A percentile compares a stretch with the other conserved stretches of the same genome.
phyloP scores from a whole-genome alignment of 257 asterid genomes.

The Fraxinus pennsylvanica region DNA sequence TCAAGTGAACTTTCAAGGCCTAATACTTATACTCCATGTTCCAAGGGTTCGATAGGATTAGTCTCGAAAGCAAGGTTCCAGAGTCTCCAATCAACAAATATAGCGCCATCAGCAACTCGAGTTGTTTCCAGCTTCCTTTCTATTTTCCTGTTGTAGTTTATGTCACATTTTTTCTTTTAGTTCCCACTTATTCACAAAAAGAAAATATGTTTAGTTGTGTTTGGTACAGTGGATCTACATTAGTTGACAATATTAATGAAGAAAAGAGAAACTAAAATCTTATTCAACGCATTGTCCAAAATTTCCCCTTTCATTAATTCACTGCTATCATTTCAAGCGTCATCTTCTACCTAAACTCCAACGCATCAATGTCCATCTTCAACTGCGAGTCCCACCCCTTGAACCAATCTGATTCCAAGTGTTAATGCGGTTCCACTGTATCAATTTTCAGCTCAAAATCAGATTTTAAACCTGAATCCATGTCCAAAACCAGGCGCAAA shows the following conservation, averaged over 20 bases:
- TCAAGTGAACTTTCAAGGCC: slow-evolving; percentile 3
- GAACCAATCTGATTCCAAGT: background rate
- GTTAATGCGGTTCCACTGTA: background rate
- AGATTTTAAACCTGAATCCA: background rate
- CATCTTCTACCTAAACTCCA: slow-evolving; percentile 10
- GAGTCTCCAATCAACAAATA: too few relatives aligned
- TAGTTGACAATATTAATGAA: too few relatives aligned
- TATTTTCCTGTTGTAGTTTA: background rate
- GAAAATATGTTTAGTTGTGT: too few relatives aligned
- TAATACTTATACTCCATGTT: background rate
- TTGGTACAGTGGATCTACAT: too few relatives aligned
- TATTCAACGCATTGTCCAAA: too few relatives aligned
- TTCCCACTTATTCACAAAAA: too few relatives aligned
- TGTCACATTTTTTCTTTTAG: too few relatives aligned
- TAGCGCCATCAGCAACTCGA: background rate
- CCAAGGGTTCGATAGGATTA: slow-evolving; percentile 19
- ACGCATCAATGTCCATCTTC: slow-evolving; percentile 1
- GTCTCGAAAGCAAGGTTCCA: background rate
- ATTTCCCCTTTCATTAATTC: too few relatives aligned
- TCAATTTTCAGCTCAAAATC: background rate
- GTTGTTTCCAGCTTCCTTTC: background rate
- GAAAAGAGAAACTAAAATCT: too few relatives aligned
- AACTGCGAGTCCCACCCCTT: background rate
- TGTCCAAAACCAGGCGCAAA: background rate
- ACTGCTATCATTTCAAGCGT: slow-evolving; percentile 18